Evolutionary conservation across 306 rosid genomes (phyloP).

Genomic region (Vachellia collinsii): DNA sequence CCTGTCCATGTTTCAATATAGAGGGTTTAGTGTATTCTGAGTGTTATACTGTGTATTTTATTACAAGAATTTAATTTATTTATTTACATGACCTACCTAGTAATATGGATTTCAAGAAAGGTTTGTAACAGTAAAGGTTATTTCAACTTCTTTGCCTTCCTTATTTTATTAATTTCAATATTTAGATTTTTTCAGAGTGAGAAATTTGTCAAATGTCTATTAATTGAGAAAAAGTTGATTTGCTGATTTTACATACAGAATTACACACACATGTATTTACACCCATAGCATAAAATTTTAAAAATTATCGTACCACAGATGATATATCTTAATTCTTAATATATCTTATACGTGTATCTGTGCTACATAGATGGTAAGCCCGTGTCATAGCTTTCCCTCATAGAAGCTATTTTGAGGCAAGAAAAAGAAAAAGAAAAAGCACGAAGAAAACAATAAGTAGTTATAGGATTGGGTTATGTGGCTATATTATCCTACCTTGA

Average conservation of each 20-base stretch:
- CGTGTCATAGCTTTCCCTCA: neutral
- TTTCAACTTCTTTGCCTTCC: neutral
- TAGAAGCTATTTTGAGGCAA: neutral
- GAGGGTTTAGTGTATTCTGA: too few relatives aligned
- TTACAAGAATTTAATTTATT: too few relatives aligned
- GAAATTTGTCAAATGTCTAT: neutral
- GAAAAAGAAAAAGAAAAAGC: neutral
- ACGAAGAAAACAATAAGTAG: neutral
- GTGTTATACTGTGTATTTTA: too few relatives aligned
- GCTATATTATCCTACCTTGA: slow-evolving; percentile 56
- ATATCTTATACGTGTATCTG: neutral
- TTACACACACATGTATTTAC: neutral
- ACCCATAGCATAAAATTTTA: neutral
- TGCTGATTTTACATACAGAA: neutral
- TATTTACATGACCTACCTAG: too few relatives aligned
- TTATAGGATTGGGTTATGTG: neutral
- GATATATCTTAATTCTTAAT: neutral
- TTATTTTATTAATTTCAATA: neutral
- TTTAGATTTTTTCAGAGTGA: neutral
- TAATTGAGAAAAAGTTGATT: neutral
- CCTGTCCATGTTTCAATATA: too few relatives aligned
- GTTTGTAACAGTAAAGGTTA: neutral
- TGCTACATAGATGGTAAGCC: neutral
- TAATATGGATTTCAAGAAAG: neutral
- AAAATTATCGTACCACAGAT: neutral